phyloP scores from a whole-genome alignment of 352 stramenopile genomes.

The Phytopythium delawarense region DNA sequence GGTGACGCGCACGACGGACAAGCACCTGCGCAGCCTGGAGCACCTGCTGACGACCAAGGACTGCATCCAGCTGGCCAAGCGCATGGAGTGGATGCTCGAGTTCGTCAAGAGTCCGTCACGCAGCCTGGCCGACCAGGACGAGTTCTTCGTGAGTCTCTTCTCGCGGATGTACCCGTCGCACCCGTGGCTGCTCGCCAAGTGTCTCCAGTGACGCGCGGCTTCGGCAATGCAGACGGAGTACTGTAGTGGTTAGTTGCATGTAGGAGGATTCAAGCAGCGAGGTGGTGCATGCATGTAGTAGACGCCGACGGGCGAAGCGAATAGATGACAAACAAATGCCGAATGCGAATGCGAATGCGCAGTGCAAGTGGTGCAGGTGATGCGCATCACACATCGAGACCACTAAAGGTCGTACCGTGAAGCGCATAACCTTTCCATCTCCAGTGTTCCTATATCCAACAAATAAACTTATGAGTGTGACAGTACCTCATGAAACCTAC shows the following conservation, averaged over 20 bases:
- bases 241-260: background rate
- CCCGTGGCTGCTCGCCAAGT: slow-evolving; percentile 77
- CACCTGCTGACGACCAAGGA: slow-evolving; percentile 73
- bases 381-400: background rate
- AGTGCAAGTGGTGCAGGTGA: background rate
- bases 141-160: slow-evolving; percentile 84
- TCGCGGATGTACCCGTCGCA: slow-evolving; percentile 80
- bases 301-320: background rate
- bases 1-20: slow-evolving; percentile 75
- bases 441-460: background rate
- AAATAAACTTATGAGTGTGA: background rate
- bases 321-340: background rate
- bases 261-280: background rate
- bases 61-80: slow-evolving; percentile 67
- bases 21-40: slow-evolving; percentile 68
- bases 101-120: slow-evolving; percentile 61
- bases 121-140: slow-evolving; percentile 80
- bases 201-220: slow-evolving; percentile 19
- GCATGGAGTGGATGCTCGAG: slow-evolving; percentile 67
- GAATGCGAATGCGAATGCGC: background rate
- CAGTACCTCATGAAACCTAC: background rate
- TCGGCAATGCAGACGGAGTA: background rate
- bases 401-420: background rate
- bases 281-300: background rate
- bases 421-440: background rate